Percentiles rank a stretch among this genome's conserved stretches.
phyloP scores from a whole-genome alignment of 306 rosid species.

The Cyclanthera cordifolia region DNA sequence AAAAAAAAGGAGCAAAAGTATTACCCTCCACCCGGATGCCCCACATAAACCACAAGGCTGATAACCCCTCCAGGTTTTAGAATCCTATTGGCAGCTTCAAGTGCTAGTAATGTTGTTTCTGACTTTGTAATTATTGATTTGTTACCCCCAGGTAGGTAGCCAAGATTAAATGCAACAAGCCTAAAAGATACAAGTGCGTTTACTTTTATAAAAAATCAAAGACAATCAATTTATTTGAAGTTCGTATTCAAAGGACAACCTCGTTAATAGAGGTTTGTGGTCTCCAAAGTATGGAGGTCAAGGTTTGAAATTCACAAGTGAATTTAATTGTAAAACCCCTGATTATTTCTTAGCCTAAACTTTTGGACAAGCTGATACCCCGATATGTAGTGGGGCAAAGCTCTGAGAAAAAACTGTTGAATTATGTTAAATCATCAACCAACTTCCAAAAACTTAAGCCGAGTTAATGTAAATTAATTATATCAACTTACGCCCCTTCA shows the following conservation, averaged over 20 bases:
- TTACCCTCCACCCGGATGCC: constrained; percentile 92
- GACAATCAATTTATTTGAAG: not conserved
- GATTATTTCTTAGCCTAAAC: too few species aligned
- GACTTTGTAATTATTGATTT: constrained; percentile 58
- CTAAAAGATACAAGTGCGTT: constrained; percentile 22
- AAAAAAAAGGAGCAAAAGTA: constrained; percentile 14
- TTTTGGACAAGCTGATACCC: too few species aligned
- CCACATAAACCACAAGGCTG: constrained; percentile 74
- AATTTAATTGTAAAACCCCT: too few species aligned
- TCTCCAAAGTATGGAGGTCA: too few species aligned
- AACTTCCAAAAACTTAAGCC: too few species aligned
- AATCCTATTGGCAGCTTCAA: constrained; percentile 58
- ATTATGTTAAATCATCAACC: too few species aligned
- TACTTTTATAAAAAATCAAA: not conserved
- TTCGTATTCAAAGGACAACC: not conserved
- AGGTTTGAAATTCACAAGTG: too few species aligned
- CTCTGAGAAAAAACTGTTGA: too few species aligned
- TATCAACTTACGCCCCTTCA: too few species aligned
- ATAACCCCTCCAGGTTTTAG: constrained; percentile 62
- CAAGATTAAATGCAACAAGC: constrained; percentile 89
- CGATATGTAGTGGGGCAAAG: too few species aligned
- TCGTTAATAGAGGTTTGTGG: too few species aligned
- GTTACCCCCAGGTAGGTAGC: constrained; percentile 89
- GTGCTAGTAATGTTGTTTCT: constrained; percentile 54
- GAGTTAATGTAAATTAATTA: too few species aligned